Conservation (phyloP, 306 rosid species). For the Coriaria nepalensis region DNA sequence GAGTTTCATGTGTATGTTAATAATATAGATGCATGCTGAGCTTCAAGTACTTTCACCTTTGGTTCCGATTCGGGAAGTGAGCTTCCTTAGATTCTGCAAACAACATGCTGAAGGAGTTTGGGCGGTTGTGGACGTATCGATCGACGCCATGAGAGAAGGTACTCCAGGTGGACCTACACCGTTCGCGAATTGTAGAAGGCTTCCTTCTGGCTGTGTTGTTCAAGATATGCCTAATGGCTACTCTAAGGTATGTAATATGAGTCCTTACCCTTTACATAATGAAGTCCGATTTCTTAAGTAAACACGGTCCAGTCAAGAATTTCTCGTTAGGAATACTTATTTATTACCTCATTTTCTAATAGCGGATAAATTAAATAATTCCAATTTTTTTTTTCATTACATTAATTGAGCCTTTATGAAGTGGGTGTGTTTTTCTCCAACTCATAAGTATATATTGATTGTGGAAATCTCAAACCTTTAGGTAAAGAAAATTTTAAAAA, state of each 20-base stretch:
- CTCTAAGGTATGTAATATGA: conserved; percentile 50
- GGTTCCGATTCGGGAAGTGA: conserved; percentile 78
- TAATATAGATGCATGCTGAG: conserved; percentile 97
- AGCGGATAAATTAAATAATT: no score
- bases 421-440: neutral
- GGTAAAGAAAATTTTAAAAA: neutral
- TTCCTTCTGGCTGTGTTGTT: conserved; percentile 96
- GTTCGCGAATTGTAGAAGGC: conserved; percentile 60
- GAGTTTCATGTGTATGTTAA: conserved; percentile 11
- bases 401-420: neutral
- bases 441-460: neutral
- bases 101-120: conserved; percentile 93
- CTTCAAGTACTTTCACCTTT: conserved; percentile 86
- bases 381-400: no score
- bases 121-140: conserved; percentile 88
- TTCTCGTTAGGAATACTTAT: conserved; percentile 7
- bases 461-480: neutral
- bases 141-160: conserved; percentile 45
- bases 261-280: neutral
- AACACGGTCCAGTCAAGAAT: no score
- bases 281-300: no score
- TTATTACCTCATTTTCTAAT: no score
- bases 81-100: conserved; percentile 82
- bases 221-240: conserved; percentile 98
- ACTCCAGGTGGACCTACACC: conserved; percentile 26